Base-by-base conservation (phyloP, 768 basidiomycete genomes). In the Mrakia gelida region DNA sequence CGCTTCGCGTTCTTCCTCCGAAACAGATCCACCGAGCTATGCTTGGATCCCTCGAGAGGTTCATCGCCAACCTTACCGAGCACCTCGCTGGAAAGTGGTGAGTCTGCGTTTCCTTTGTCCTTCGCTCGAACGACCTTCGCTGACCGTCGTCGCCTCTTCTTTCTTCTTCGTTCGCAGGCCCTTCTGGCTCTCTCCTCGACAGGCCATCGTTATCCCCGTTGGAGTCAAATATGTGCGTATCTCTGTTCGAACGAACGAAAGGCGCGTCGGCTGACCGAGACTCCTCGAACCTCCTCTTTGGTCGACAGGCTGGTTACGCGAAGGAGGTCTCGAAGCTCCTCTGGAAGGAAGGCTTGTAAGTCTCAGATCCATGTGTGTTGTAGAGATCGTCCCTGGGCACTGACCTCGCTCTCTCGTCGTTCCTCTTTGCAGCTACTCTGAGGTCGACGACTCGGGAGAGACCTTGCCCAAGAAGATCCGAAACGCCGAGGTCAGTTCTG, bases 11-110 rank as follows among this genome's bases (percentile, higher is more conserved):
- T 38, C 38, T 3, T 49, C n/a, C 6, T 56, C 54, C 49, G 21
- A 1, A 28, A 56, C 34, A 77, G 76, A 97, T 99, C 80, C 97
- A 98, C 85, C 92, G 97, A 79, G 96, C 97, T 0, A 94, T 98
- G 83, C 83, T 98, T 78, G 97, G 97, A 45, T 92, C 91, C 82
- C 83, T 99, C 43, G 97, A 99, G 85, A 88, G 97, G 0, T 98
- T 98, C 86, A 93, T 97, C 74, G 95, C 94, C 63, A 98, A 98
- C 82, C 90, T 95, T 80, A 98, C 94, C 4, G 97, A 99, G 84
- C 95, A 98, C 83, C 95, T 94, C 82, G 96, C 91, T 63, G 97
- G 97, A 16, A 98, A 98, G 86, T 99, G 97, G 96, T 93, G 81
- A 52, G 89, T 86, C 38, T 26, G 4, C 13, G 21, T 9, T 43